A percentile compares a stretch with the other conserved stretches of the same genome.
phyloP scores from a whole-genome alignment of 2,329 filamentous ascomycete species.

The Orbilia blumenaviensis region DNA sequence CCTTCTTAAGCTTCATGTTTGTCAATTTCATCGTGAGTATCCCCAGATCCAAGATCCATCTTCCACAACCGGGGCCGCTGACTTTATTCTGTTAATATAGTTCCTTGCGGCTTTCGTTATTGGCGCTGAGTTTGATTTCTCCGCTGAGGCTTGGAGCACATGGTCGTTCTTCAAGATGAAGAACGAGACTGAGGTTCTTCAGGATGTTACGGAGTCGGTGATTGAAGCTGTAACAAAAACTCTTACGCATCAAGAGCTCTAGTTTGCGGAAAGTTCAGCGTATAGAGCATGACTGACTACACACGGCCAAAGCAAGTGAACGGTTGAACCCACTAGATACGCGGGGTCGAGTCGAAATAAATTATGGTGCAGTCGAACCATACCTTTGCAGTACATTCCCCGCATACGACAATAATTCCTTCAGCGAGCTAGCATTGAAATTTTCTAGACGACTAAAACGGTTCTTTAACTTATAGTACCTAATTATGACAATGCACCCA shows the following conservation, averaged over 20 bases:
- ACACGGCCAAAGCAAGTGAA: background rate
- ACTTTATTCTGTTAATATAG: conserved; percentile 2
- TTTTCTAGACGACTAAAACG: background rate
- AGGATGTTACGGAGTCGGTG: background rate
- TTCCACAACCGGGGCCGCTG: background rate
- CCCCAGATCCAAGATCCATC: background rate
- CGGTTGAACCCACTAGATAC: conserved; percentile 25
- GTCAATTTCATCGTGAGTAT: conserved; percentile 33
- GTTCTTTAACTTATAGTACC: background rate
- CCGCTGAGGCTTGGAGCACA: conserved; percentile 17
- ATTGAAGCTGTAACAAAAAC: conserved; percentile 30
- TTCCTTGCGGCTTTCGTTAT: conserved; percentile 38
- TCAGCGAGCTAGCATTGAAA: background rate
- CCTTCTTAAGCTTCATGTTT: conserved; percentile 32
- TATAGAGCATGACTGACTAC: background rate
- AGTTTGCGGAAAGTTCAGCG: no score
- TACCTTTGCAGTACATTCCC: background rate
- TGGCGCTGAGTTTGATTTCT: conserved; percentile 41
- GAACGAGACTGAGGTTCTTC: conserved; percentile 2
- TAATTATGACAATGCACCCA: conserved; percentile 19
- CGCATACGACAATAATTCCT: background rate
- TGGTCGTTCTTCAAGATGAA: conserved; percentile 25
- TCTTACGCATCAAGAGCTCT: conserved; percentile 30
- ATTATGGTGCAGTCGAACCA: background rate
- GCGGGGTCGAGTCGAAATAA: background rate